Base-by-base conservation (phyloP, 257 asterid genomes). In the Solanum peruvianum region DNA sequence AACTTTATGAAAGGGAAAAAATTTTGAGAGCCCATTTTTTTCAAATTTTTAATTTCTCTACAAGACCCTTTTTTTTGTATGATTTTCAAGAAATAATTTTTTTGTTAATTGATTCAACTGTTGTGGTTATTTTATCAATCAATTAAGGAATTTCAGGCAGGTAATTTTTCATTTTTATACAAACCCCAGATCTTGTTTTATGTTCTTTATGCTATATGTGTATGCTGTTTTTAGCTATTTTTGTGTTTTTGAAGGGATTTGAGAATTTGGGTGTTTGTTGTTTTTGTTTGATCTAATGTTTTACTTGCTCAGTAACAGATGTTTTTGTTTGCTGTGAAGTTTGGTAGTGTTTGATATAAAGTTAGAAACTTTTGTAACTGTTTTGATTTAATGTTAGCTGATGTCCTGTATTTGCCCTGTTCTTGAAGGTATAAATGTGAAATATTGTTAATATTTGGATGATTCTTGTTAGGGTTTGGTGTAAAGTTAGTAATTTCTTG, bases 171-270 rank as follows among this genome's bases (percentile, higher is more conserved):
- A 31, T 72, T 72, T 66, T 58, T 67, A 42, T 44, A 47, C 39
- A 37, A 69, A 8, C 44, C 77, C 72, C 80, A 86, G 90, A 87
- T 89, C 91, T 82, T 85, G 47, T 64, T 75, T 76, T 67, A 21
- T 20, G 20, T 7, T 66, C 52, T 72, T 25, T 80, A 20, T 76
- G 67, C 27, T 42, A 21, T 66, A 41, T 83, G 14, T 39, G 33
- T 15, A 7, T 18, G 27, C 67, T 20, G 4, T n/a, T 25, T 25
- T 69, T 85, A 42, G 37, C 16, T 70, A 4, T 81, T 60, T 27
- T 23, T 71, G 11, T 1, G 70, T 64, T 72, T 20, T 78, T 44
- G n/a, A 72, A 42, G 39, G 15, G 62, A 25, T n/a, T 77, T 77
- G 23, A 25, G n/a, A 44, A 77, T 25, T 5, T 77, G 39, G 83